These are phyloP conservation scores for Circinella umbellata DNA, from an alignment of 371 early-diverging fungal genomes.

Conservation along the genomic window DNA sequence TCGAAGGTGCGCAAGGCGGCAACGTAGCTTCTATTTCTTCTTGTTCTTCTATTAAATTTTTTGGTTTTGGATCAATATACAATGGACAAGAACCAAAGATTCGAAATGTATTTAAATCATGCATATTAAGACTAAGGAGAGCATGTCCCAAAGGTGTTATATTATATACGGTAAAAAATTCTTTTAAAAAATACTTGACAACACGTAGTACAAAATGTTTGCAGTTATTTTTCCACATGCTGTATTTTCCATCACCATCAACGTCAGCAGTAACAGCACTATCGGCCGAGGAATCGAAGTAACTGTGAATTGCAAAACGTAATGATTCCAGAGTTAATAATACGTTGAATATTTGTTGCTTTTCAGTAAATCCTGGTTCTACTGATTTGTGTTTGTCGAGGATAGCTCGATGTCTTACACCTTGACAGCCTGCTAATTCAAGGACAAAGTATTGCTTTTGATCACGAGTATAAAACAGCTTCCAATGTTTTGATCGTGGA, in stretches of 20 bases:
- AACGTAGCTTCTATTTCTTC: background rate
- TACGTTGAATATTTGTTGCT: background rate
- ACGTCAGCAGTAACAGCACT: too few relatives aligned
- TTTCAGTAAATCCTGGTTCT: background rate
- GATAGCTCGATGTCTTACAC: background rate
- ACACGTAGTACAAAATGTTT: background rate
- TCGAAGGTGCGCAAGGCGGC: background rate
- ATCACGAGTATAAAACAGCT: background rate
- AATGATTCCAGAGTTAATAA: background rate
- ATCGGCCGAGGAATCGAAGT: background rate
- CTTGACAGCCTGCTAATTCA: background rate
- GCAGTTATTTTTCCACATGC: background rate
- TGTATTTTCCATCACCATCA: background rate
- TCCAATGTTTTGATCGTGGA: background rate
- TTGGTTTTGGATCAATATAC: background rate
- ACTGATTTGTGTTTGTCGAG: background rate
- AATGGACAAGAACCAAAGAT: background rate
- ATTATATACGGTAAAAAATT: background rate
- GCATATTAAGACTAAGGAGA: background rate
- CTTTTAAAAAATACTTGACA: background rate
- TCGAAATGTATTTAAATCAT: background rate
- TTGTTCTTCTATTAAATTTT: background rate
- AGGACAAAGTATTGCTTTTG: background rate
- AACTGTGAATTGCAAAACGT: background rate
- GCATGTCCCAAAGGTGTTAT: background rate